Conservation (phyloP, 805 yeast species). For the Wickerhamiella galacta region DNA sequence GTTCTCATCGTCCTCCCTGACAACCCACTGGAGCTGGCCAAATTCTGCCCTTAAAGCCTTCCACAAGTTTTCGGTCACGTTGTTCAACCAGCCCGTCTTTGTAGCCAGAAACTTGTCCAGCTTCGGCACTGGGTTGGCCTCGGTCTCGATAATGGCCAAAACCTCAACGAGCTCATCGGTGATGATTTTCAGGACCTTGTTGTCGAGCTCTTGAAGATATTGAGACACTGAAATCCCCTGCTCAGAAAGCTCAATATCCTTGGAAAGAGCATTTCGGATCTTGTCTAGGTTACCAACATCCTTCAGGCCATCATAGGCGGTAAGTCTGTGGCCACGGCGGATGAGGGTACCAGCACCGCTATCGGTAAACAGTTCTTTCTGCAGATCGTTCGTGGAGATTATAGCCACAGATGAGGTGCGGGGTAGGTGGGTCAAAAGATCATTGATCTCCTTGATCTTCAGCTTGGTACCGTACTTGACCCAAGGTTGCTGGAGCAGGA, state of each 20-base stretch:
- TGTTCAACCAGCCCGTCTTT: constrained; percentile 90
- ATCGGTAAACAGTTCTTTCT: constrained; percentile 94
- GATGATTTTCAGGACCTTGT: constrained; percentile 32
- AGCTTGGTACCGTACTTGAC: constrained; percentile 96
- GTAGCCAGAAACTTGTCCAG: constrained; percentile 78
- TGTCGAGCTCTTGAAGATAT: constrained; percentile 58
- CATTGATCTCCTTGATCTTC: constrained; percentile 92
- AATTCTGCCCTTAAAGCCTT: constrained; percentile 62
- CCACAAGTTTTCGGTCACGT: constrained; percentile 90
- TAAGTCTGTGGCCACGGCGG: constrained; percentile 86
- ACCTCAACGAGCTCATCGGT: constrained; percentile 96
- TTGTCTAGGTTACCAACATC: constrained; percentile 46
- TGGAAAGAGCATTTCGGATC: constrained; percentile 55
- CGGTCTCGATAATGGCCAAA: constrained; percentile 59
- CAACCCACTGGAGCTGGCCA: constrained; percentile 67
- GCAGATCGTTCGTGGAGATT: constrained; percentile 85
- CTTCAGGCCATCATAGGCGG: constrained; percentile 42
- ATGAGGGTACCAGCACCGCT: constrained; percentile 98
- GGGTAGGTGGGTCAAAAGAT: constrained; percentile 82
- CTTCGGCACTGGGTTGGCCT: constrained; percentile 33
- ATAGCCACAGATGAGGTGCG: constrained; percentile 96
- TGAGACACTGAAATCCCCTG: constrained; percentile 65
- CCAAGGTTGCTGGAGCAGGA: constrained; percentile 84
- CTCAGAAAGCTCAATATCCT: constrained; percentile 58
- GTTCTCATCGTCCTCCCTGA: constrained; percentile 78